Percentiles rank a stretch among this genome's conserved stretches.
Evolutionary conservation across 106 monocot genomes (phyloP).

Genomic region (Posidonia australis): DNA sequence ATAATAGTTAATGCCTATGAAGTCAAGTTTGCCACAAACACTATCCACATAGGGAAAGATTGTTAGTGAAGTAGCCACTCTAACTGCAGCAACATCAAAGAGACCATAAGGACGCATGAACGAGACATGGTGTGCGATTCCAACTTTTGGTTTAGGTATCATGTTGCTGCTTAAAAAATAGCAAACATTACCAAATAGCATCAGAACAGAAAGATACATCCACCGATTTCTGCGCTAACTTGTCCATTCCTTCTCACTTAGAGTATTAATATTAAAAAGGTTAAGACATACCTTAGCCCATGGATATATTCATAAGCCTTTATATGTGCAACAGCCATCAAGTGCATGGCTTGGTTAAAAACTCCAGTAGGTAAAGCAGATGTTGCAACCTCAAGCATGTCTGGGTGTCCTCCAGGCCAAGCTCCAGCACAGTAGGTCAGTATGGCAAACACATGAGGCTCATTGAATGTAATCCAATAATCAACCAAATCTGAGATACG

Average conservation of each 20-base stretch:
- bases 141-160: conserved; percentile 41
- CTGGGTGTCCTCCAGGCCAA: conserved; percentile 91
- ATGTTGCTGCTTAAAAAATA: conserved; percentile 43
- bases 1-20: conserved; percentile 95
- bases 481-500: conserved; percentile 79
- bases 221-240: too few species aligned
- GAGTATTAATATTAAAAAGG: too few species aligned
- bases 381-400: conserved; percentile 78
- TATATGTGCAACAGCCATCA: conserved; percentile 65
- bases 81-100: conserved; percentile 77
- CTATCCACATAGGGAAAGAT: conserved; percentile 80
- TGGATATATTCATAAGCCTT: conserved; percentile 92
- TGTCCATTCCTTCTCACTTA: too few species aligned
- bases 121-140: conserved; percentile 82
- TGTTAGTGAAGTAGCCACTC: conserved; percentile 60
- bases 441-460: conserved; percentile 87
- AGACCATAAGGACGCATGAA: conserved; percentile 89
- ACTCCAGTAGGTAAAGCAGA: conserved; percentile 81
- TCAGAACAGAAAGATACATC: too few species aligned
- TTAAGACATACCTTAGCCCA: too few species aligned
- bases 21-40: conserved; percentile 76
- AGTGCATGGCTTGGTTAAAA: conserved; percentile 68
- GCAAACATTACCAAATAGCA: too few species aligned
- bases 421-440: conserved; percentile 89
- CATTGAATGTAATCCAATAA: conserved; percentile 92